A percentile compares a stretch with the other conserved stretches of the same genome.
Conservation (phyloP, 371 early-diverging fungal species). For the Mucor piriformis region DNA sequence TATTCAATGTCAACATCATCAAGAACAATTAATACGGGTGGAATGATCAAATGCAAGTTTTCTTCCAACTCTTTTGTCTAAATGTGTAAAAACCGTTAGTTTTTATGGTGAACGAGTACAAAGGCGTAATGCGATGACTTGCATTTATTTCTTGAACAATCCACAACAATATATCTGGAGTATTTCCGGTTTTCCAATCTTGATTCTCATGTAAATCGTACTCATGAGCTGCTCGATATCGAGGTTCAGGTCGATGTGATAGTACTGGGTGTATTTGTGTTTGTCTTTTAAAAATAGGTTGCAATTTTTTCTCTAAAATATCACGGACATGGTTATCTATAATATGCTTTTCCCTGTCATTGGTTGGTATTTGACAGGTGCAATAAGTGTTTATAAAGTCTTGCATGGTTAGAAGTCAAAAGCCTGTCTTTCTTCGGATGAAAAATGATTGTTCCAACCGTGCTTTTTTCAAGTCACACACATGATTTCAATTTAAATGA, state of each 20-base stretch:
- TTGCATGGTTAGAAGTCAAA: too few species aligned
- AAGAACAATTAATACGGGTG: slow-evolving; percentile 35
- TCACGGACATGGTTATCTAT: slow-evolving; percentile 16
- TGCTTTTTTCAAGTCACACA: too few species aligned
- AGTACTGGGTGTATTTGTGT: slow-evolving; percentile 18
- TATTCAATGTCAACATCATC: slow-evolving; percentile 42
- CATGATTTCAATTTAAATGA: too few species aligned
- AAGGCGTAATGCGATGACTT: slow-evolving; percentile 15
- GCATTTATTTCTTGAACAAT: slow-evolving; percentile 23
- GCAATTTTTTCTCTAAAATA: slow-evolving; percentile 18
- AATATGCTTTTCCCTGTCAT: slow-evolving; percentile 18
- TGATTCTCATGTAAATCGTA: slow-evolving; percentile 31
- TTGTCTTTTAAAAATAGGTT: slow-evolving; percentile 24
- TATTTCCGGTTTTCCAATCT: slow-evolving; percentile 27
- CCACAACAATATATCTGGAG: slow-evolving; percentile 32
- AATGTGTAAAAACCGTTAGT: not conserved
- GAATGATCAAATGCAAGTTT: slow-evolving; percentile 25
- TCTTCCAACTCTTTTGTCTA: slow-evolving; percentile 21
- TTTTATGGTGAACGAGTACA: too few species aligned
- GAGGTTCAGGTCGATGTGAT: slow-evolving; percentile 11
- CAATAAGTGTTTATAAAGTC: slow-evolving; percentile 10
- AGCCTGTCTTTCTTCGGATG: too few species aligned
- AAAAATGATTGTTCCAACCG: too few species aligned
- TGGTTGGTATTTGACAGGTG: slow-evolving; percentile 1
- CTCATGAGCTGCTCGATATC: slow-evolving; percentile 21